Conservation (phyloP, 1,139 yeast genomes). For the Kluyveromyces marxianus region DNA sequence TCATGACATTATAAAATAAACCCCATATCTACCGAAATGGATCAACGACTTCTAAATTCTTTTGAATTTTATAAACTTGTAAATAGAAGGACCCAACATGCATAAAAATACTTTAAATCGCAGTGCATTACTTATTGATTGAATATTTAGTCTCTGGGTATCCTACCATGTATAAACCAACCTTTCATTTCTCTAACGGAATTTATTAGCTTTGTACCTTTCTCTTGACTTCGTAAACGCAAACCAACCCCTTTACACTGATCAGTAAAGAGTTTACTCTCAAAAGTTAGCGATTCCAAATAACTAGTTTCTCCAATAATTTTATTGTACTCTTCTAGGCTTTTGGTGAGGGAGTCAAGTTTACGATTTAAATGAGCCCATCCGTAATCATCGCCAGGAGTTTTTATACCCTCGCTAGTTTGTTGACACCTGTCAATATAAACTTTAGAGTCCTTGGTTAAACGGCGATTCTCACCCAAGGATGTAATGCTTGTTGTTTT, state of each 20-base stretch:
- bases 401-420: constrained; percentile 29
- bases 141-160: constrained; percentile 7
- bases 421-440: constrained; percentile 32
- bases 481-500: constrained; percentile 31
- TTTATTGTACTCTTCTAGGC: constrained; percentile 12
- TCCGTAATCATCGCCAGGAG: constrained; percentile 11
- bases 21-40: too few relatives aligned
- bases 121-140: neutral
- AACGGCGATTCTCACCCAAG: constrained; percentile 35
- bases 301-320: constrained; percentile 6
- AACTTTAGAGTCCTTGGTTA: constrained; percentile 35
- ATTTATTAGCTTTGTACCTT: constrained; percentile 10
- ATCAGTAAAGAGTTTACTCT: constrained; percentile 17
- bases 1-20: too few relatives aligned
- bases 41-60: too few relatives aligned
- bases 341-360: constrained; percentile 11
- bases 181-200: constrained; percentile 27
- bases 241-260: constrained; percentile 9
- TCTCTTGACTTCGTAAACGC: neutral
- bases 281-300: constrained; percentile 16
- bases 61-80: neutral
- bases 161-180: constrained; percentile 26
- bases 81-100: neutral
- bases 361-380: constrained; percentile 29
- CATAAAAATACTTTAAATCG: neutral